Evolutionary conservation across 1,139 yeast genomes (phyloP), one percentile per base, ranked within the genome.

Genomic region (Hemisphaericaspora subhashii): DNA sequence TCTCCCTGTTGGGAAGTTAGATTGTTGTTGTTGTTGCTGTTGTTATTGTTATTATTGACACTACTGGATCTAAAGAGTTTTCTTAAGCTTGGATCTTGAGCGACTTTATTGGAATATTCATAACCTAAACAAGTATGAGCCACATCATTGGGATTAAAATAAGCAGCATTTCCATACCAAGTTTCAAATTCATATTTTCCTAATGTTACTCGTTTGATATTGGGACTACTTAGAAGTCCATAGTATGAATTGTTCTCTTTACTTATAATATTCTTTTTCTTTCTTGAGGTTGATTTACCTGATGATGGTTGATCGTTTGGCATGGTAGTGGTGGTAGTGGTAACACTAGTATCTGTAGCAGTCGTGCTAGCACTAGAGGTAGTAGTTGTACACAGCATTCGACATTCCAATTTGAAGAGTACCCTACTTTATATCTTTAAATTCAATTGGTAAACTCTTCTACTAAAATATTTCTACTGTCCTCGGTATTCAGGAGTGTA

Each of bases 151-250:
- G 64, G 49, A 48, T 52, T 54, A 46, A 86, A 87, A 54, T 86
- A 83, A 1, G 88, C 94, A 3, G 86, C 78, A 52, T 85, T 84
- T 1, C 95, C 94, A 57, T 85, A 88, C 96, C 96, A 87, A 1
- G 96, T 81, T 38, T 78, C 74, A 46, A 87, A 81, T 47, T 77
- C 76, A 49, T 71, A 73, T 32, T 70, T 67, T 1, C 95, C 96
- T 43, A 84, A 75, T 26, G 74, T 75, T 5, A 88, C 86, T 28
- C 72, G 60, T n/a, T 58, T 61, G 33, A 88, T 81, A 60, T 87
- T 88, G 20, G 86, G 74, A 36, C 62, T 58, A 32, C 77, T 72
- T 26, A 82, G 55, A 6, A 79, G 72, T 10, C 90, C 94, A 52
- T 84, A 84, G 34, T 72, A 68, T 9, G 63, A 64, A 14, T 61